Conservation (phyloP, 495 filamentous ascomycete species). For the Annulohypoxylon maeteangense region DNA sequence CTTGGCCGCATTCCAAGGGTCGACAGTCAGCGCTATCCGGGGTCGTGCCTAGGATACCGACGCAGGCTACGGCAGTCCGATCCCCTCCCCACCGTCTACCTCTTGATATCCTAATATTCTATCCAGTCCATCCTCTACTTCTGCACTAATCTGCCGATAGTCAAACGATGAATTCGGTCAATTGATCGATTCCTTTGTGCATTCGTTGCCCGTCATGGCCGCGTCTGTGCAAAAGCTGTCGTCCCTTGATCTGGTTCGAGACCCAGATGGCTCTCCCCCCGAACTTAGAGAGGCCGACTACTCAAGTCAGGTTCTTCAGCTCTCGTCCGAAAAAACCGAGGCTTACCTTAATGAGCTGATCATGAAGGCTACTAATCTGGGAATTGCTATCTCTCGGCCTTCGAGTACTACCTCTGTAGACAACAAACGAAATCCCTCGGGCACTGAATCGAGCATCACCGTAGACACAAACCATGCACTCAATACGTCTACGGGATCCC, state of each 20-base stretch:
- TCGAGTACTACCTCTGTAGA: conserved; percentile 36
- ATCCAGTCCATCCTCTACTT: conserved; percentile 5
- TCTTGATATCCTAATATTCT: conserved; percentile 28
- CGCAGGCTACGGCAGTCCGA: conserved; percentile 33
- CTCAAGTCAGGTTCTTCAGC: conserved; percentile 55
- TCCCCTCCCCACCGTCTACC: conserved; percentile 24
- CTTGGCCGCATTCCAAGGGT: conserved; percentile 42
- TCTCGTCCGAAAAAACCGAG: conserved; percentile 51
- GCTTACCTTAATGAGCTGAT: conserved; percentile 53
- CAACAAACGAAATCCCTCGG: conserved; percentile 42
- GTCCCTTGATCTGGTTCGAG: conserved; percentile 26
- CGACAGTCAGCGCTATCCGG: conserved; percentile 25
- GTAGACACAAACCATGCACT: conserved; percentile 49
- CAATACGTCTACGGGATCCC: conserved; percentile 51
- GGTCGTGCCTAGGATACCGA: conserved; percentile 37
- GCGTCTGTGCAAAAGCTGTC: conserved; percentile 36
- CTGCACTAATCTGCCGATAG: conserved; percentile 13
- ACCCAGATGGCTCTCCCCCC: conserved; percentile 36
- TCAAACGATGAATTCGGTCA: conserved; percentile 42
- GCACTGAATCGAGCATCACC: conserved; percentile 52
- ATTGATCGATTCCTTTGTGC: conserved; percentile 28
- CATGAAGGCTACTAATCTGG: conserved; percentile 53
- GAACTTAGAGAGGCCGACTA: conserved; percentile 58
- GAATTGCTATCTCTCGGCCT: conserved; percentile 54
- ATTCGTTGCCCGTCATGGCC: conserved; percentile 36